Percentiles rank a stretch among this genome's conserved stretches.
Conservation (phyloP, 2,329 filamentous ascomycete species). For the Tolypocladium pustulatum region DNA sequence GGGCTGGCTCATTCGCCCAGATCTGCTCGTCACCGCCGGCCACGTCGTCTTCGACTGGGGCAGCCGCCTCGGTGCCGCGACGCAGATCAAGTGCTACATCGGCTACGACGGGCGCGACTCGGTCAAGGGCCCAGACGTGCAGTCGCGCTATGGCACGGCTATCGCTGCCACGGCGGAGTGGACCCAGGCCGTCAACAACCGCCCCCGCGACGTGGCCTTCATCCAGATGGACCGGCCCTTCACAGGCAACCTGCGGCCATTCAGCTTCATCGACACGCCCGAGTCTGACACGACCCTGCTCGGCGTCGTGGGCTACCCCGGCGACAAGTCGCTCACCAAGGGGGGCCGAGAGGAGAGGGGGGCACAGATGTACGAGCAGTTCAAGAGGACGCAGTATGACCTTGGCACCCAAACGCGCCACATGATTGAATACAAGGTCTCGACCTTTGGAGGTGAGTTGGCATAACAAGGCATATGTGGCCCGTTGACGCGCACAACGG, state of each 20-base stretch:
- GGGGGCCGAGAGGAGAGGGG: background rate
- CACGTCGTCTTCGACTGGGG: slow-evolving; percentile 13
- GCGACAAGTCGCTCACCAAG: background rate
- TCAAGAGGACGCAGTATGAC: background rate
- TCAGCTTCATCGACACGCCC: slow-evolving; percentile 8
- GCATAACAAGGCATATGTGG: background rate
- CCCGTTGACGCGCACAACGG: background rate
- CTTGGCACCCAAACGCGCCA: background rate
- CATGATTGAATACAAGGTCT: background rate
- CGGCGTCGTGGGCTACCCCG: background rate
- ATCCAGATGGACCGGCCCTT: slow-evolving; percentile 14
- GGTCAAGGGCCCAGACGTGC: background rate
- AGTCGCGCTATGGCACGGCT: slow-evolving; percentile 8
- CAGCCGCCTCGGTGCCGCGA: slow-evolving; percentile 9
- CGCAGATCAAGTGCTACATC: slow-evolving; percentile 21
- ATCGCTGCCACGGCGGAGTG: slow-evolving; percentile 14
- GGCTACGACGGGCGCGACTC: slow-evolving; percentile 18
- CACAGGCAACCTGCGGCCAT: slow-evolving; percentile 10
- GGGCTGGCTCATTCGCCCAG: slow-evolving; percentile 11
- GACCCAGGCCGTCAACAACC: slow-evolving; percentile 5
- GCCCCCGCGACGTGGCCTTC: slow-evolving; percentile 13
- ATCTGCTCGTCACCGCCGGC: slow-evolving; percentile 11
- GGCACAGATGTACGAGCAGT: background rate
- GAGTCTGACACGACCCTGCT: background rate
- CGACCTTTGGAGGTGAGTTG: background rate